Evolutionary conservation across 2,329 filamentous ascomycete genomes (phyloP).

Genomic region (Paecilomyces dactylethromorphus): DNA sequence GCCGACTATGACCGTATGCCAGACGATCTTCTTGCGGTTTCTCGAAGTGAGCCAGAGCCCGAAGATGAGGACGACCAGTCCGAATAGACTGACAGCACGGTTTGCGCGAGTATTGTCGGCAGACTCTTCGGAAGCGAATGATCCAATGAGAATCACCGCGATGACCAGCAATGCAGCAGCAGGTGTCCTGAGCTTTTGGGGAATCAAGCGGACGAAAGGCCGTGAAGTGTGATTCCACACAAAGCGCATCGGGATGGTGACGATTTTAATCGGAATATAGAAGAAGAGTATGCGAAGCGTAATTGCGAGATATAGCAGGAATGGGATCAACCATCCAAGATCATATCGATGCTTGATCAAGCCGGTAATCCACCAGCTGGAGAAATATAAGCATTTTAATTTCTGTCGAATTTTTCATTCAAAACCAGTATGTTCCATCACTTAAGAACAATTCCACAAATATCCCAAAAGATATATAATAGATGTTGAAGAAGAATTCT

Average conservation of each 20-base stretch:
- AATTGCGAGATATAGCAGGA: conserved; percentile 71
- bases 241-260: conserved; percentile 60
- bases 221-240: conserved; percentile 62
- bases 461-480: not conserved
- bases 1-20: conserved; percentile 79
- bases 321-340: conserved; percentile 76
- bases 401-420: not conserved
- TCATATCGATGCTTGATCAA: conserved; percentile 66
- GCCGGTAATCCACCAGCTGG: conserved; percentile 69
- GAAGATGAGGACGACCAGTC: conserved; percentile 64
- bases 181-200: conserved; percentile 58
- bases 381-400: conserved; percentile 9
- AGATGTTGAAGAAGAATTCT: not conserved
- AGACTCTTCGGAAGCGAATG: conserved; percentile 65
- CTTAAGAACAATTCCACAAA: not conserved
- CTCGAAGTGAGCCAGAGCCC: conserved; percentile 65
- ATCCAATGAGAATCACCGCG: conserved; percentile 67
- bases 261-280: conserved; percentile 61
- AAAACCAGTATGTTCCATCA: not conserved
- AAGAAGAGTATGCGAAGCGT: conserved; percentile 67
- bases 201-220: conserved; percentile 55
- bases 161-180: conserved; percentile 59
- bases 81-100: conserved; percentile 74
- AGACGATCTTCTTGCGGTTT: conserved; percentile 54
- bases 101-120: conserved; percentile 72